These are phyloP conservation scores for Cercospora zeae-maydis DNA, from an alignment of 2,329 filamentous ascomycete genomes.

Conservation along the genomic window DNA sequence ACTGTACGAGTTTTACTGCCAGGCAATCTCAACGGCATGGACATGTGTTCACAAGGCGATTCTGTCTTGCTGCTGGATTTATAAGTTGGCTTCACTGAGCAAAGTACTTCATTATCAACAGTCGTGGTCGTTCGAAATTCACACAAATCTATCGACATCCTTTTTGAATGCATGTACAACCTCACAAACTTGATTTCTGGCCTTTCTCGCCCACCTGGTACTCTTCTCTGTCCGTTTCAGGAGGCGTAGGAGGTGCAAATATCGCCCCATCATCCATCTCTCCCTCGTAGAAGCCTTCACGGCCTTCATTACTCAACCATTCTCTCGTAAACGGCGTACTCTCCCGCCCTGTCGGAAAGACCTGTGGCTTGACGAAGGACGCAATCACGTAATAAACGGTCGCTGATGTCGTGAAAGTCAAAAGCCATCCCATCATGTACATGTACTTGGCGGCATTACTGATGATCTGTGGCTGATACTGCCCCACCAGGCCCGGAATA, in stretches of 20 bases:
- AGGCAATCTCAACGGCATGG: too few relatives aligned
- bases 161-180: neutral
- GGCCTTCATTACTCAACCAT: neutral
- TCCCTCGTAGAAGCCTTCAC: neutral
- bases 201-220: neutral
- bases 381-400: conserved; percentile 48
- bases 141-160: neutral
- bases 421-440: conserved; percentile 60
- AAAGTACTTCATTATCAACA: too few relatives aligned
- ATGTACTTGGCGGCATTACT: conserved; percentile 25
- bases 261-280: neutral
- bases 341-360: neutral
- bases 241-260: neutral
- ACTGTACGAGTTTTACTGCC: too few relatives aligned
- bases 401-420: conserved; percentile 57
- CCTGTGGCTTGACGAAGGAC: neutral
- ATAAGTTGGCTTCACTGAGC: too few relatives aligned
- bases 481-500: conserved; percentile 53
- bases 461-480: conserved; percentile 19
- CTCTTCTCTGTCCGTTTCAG: neutral
- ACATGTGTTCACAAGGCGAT: too few relatives aligned
- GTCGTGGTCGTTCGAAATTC: neutral
- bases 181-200: neutral
- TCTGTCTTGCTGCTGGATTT: too few relatives aligned
- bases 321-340: neutral